A percentile compares a stretch with the other conserved stretches of the same genome.
These are phyloP conservation scores for Saprolegnia parasitica DNA, from an alignment of 352 stramenopile species.

Conservation along the genomic window DNA sequence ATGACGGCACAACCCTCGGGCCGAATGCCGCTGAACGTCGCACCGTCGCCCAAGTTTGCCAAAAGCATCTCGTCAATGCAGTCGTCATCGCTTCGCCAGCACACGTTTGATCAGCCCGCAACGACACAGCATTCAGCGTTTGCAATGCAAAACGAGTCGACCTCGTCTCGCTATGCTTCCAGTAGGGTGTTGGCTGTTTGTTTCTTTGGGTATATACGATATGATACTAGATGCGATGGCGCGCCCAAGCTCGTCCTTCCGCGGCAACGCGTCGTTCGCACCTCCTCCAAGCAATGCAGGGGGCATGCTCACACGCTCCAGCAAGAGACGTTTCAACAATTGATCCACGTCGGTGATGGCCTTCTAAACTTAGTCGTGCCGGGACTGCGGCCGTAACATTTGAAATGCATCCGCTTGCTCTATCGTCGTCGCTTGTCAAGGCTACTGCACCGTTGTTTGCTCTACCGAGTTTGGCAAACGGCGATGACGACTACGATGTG, in stretches of 20 bases:
- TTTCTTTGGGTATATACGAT: neutral
- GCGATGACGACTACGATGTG: conserved; percentile 16
- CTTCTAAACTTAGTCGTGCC: neutral
- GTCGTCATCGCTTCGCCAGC: neutral
- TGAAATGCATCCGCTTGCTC: conserved; percentile 13
- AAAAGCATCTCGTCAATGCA: conserved; percentile 3
- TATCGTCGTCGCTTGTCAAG: neutral
- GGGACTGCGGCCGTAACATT: neutral
- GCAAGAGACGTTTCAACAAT: conserved; percentile 4
- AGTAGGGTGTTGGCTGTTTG: neutral
- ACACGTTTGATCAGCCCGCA: neutral
- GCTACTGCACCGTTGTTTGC: conserved; percentile 17
- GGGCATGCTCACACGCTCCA: neutral
- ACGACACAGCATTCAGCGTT: conserved; percentile 12
- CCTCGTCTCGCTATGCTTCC: too few relatives aligned
- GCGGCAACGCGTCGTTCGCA: neutral
- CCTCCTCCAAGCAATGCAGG: neutral
- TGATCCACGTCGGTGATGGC: neutral
- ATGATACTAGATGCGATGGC: neutral
- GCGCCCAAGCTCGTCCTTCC: neutral
- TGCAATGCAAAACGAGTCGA: neutral
- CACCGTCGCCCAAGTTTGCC: conserved; percentile 27
- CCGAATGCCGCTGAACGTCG: neutral
- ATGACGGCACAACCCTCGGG: conserved; percentile 28
- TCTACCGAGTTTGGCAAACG: neutral